Evolutionary conservation across 805 yeast genomes (phyloP).

Genomic region (Spathaspora gorwiae): DNA sequence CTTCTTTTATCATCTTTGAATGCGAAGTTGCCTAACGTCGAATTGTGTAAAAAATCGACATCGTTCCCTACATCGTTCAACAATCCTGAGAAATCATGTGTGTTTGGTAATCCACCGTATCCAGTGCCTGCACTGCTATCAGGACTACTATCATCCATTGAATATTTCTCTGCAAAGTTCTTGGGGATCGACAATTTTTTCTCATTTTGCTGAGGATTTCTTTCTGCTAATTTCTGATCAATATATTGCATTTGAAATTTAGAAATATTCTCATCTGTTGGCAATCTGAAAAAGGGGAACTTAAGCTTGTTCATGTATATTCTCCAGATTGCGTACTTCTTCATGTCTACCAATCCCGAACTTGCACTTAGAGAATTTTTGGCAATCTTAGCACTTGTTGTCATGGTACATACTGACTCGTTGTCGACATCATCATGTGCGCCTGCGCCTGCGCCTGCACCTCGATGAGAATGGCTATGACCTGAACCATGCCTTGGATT

Average conservation of each 20-base stretch:
- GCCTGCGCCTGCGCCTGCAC: not conserved
- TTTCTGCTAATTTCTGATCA: slow-evolving; percentile 8
- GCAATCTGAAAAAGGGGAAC: slow-evolving; percentile 45
- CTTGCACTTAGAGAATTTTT: slow-evolving; percentile 25
- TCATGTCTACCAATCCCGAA: slow-evolving; percentile 21
- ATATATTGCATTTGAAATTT: slow-evolving; percentile 17
- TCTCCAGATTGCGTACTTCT: slow-evolving; percentile 37
- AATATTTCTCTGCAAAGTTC: not conserved
- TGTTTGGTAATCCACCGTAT: too few relatives aligned
- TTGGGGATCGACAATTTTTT: not conserved
- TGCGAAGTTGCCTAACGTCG: slow-evolving; percentile 1
- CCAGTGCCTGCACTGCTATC: not conserved
- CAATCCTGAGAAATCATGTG: not conserved
- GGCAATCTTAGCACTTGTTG: slow-evolving; percentile 21
- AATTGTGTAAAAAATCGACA: not conserved
- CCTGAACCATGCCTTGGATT: not conserved
- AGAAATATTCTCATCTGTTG: slow-evolving; percentile 30
- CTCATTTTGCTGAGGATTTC: not conserved
- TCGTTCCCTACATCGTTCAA: not conserved
- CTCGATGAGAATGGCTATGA: not conserved
- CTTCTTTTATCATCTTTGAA: not conserved
- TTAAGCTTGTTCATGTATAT: slow-evolving; percentile 25
- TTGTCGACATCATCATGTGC: slow-evolving; percentile 6
- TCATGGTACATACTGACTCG: slow-evolving; percentile 23
- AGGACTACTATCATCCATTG: not conserved